Conservation (phyloP, 148 eudicot species). For the Fallopia convolvulus region DNA sequence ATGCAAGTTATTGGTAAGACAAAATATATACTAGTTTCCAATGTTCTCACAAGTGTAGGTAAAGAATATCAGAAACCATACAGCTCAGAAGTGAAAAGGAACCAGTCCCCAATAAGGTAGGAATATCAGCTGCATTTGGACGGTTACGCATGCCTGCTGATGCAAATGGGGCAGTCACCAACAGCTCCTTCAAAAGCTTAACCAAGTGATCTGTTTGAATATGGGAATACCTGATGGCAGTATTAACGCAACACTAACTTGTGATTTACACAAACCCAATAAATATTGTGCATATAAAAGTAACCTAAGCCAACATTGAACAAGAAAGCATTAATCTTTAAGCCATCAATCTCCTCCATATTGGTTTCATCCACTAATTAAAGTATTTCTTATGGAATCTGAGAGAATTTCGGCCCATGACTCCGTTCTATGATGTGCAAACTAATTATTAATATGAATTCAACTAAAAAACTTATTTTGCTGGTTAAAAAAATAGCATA, state of each 20-base stretch:
- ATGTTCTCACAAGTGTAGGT: background rate
- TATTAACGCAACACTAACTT: background rate
- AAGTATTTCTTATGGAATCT: background rate
- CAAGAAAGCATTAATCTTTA: background rate
- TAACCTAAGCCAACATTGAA: background rate
- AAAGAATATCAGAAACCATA: constrained; percentile 29
- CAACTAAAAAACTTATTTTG: background rate
- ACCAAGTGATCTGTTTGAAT: constrained; percentile 84
- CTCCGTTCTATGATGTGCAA: constrained; percentile 2
- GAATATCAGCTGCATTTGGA: constrained; percentile 85
- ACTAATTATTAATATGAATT: background rate
- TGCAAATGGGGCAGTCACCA: constrained; percentile 43
- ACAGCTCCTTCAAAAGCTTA: constrained; percentile 76
- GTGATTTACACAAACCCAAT: constrained; percentile 2
- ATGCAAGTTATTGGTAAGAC: background rate
- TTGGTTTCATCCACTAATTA: background rate
- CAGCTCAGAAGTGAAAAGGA: constrained; percentile 79
- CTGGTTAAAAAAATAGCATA: constrained; percentile 14
- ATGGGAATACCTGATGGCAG: constrained; percentile 68
- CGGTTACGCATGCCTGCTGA: constrained; percentile 28
- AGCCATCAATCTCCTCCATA: background rate
- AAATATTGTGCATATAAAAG: background rate
- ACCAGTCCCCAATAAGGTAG: constrained; percentile 86
- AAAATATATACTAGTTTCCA: background rate
- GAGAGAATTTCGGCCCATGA: background rate